Base-by-base conservation (phyloP, 495 filamentous ascomycete species). In the Ascobolus immersus region DNA sequence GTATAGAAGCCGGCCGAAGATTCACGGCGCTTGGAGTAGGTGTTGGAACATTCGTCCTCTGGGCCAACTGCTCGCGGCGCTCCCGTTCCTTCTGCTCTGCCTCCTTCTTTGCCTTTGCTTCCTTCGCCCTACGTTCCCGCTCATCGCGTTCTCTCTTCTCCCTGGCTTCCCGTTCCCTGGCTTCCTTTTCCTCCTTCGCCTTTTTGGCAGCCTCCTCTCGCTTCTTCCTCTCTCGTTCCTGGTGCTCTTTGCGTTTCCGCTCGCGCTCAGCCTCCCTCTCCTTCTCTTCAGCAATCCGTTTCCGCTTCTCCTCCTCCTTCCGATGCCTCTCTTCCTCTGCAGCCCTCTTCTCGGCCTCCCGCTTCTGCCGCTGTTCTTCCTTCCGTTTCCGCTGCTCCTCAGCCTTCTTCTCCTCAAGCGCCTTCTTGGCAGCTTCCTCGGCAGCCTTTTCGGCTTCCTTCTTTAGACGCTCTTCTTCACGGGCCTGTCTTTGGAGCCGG, bases 271-370 rank as follows among this genome's bases (percentile, higher is more conserved):
- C 68, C 47, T 90, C 78, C 47, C 76, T 80, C 36, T 68, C 64
- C 30, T 65, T 57, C 18, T 73, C 71, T 42, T 91, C 86, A 44
- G 91, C 84, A 37, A 91, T 77, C 44, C 76, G 73, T 18, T 74
- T 76, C 53, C 77, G 89, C 42, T 73, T 77, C 50, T 89, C 79
- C n/a, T 76, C 73, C 44, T 96, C 86, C 40, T 71, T 77, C 56
- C 82, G 84, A 61, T 74, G 86, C 15, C 76, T 65, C 49, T 79
- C 86, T 46, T 93, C 86, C 41, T 94, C 86, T 42, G 72, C 75
- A 19, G 76, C 76, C 52, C 76, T 82, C 50, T 91, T 86, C 49
- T 93, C 86, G 20, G 71, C 69, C 55, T 72, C 86, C 33, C 57
- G 53, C 58, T 84, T 91, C 64, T 73, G 81, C 20, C 77, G 65